Evolutionary conservation across 2,329 filamentous ascomycete genomes (phyloP).

Genomic region (Monilinia laxa): DNA sequence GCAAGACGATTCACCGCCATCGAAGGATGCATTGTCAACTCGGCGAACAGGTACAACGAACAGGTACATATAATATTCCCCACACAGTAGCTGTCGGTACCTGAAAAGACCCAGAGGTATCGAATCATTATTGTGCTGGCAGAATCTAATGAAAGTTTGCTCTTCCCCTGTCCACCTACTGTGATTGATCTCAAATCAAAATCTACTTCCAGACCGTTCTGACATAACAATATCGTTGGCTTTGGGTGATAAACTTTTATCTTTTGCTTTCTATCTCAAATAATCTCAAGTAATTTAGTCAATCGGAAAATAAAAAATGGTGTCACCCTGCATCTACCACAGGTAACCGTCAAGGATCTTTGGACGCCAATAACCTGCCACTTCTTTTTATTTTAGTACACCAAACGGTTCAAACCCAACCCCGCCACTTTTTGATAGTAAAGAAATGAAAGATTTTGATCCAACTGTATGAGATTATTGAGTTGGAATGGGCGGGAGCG

Average conservation of each 20-base stretch:
- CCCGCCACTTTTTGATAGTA: slow-evolving; percentile 11
- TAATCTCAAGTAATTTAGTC: neutral
- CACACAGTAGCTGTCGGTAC: slow-evolving; percentile 4
- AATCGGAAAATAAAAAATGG: slow-evolving; percentile 6
- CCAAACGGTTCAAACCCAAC: slow-evolving; percentile 11
- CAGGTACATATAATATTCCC: slow-evolving; percentile 1
- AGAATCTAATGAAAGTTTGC: slow-evolving; percentile 1
- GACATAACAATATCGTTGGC: neutral
- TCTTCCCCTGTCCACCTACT: neutral
- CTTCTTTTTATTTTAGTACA: slow-evolving; percentile 8
- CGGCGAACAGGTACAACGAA: slow-evolving; percentile 21
- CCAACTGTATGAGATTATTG: too few relatives aligned
- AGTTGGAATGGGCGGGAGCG: neutral
- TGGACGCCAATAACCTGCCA: slow-evolving; percentile 22
- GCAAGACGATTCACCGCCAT: slow-evolving; percentile 4
- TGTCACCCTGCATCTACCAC: slow-evolving; percentile 11
- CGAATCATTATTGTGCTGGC: slow-evolving; percentile 12
- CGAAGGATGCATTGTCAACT: slow-evolving; percentile 17
- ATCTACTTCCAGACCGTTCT: neutral
- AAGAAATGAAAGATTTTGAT: neutral
- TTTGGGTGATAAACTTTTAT: neutral
- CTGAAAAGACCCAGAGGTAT: neutral
- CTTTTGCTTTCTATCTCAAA: neutral
- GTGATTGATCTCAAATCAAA: neutral
- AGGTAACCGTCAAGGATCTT: neutral